Evolutionary conservation across 1,284 basidiomycete genomes (phyloP).

Genomic region (Trichosporon coremiiforme): DNA sequence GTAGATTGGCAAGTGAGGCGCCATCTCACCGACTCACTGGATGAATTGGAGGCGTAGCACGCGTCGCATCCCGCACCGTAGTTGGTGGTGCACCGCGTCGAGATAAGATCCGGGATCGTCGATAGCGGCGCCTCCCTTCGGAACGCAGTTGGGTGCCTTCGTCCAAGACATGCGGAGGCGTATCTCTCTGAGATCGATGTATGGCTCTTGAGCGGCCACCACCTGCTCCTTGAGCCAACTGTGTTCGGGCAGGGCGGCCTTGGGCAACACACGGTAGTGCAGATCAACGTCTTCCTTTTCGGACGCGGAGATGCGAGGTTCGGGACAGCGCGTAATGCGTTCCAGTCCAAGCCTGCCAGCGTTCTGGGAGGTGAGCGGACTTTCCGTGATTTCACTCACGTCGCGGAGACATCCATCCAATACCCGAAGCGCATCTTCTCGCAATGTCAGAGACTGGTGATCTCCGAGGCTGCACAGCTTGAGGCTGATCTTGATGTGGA

Average conservation of each 20-base stretch:
- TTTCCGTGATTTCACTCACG: not conserved
- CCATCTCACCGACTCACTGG: conserved; percentile 24
- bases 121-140: not conserved
- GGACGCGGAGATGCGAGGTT: not conserved
- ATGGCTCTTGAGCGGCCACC: not conserved
- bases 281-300: not conserved
- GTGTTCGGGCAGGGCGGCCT: not conserved
- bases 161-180: not conserved
- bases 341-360: not conserved
- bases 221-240: not conserved
- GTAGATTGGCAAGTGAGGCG: not conserved
- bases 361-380: not conserved
- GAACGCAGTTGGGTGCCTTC: not conserved
- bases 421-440: not conserved
- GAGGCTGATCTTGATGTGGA: not conserved
- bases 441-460: not conserved
- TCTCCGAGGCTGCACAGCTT: not conserved
- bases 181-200: not conserved
- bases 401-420: not conserved
- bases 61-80: conserved; percentile 29
- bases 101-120: too few relatives aligned
- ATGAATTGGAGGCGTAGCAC: conserved; percentile 34
- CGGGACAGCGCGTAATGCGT: not conserved
- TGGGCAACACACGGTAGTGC: not conserved
- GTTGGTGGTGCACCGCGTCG: conserved; percentile 21